These are phyloP conservation scores for Papiliotrema fonsecae DNA, from an alignment of 1,284 basidiomycete species.

Conservation along the genomic window DNA sequence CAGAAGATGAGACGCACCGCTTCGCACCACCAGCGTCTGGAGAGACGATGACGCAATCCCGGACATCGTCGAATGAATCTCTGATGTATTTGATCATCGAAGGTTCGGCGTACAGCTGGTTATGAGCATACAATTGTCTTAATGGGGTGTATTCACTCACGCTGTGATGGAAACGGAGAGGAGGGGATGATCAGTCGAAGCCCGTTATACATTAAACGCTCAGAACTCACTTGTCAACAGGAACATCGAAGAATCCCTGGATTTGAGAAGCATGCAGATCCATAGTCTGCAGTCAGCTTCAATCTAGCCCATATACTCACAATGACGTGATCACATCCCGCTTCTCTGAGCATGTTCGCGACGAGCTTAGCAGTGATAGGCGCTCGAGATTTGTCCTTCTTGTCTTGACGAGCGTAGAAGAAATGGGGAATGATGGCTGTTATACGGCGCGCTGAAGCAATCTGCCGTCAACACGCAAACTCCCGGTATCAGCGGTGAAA, in stretches of 20 bases:
- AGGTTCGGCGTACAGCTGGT: slow-evolving; percentile 91
- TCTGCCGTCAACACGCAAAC: slow-evolving; percentile 41
- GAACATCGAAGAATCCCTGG: slow-evolving; percentile 99
- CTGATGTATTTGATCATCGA: slow-evolving; percentile 94
- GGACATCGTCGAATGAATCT: slow-evolving; percentile 73
- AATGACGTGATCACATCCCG: slow-evolving; percentile 97
- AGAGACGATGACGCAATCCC: slow-evolving; percentile 91
- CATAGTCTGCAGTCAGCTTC: slow-evolving; percentile 68
- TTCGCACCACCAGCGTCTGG: slow-evolving; percentile 99
- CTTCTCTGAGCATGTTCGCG: slow-evolving; percentile 97
- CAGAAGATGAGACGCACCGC: slow-evolving; percentile 56
- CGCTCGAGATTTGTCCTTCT: slow-evolving; percentile 98
- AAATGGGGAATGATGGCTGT: slow-evolving; percentile 94
- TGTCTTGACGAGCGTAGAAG: slow-evolving; percentile 94
- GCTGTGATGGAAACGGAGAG: slow-evolving; percentile 7
- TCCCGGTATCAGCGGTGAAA: slow-evolving; percentile 18
- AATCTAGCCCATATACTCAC: slow-evolving; percentile 54
- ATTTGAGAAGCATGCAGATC: slow-evolving; percentile 97
- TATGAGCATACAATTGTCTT: background rate
- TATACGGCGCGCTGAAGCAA: slow-evolving; percentile 89
- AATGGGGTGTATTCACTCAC: slow-evolving; percentile 11
- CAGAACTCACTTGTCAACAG: slow-evolving; percentile 94
- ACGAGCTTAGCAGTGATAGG: slow-evolving; percentile 98
- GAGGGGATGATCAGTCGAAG: no score
- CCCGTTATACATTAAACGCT: no score